phyloP scores from a whole-genome alignment of 2,329 filamentous ascomycete genomes.

The Aureobasidium sp. region DNA sequence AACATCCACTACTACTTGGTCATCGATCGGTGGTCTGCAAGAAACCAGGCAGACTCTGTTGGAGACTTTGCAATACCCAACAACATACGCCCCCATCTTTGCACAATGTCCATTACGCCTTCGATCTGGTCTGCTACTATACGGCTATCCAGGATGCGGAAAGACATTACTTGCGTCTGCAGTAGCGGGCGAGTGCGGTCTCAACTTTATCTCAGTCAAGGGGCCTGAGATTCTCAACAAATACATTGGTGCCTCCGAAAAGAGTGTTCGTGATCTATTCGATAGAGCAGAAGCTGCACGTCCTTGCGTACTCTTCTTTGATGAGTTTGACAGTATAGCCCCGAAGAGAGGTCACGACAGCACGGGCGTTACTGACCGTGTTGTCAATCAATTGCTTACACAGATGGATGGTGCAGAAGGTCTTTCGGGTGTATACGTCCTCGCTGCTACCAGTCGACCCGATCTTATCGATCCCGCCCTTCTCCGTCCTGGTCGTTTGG shows the following conservation, averaged over 20 bases:
- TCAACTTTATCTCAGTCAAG: conserved; percentile 99
- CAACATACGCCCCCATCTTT: conserved; percentile 98
- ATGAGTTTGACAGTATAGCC: conserved; percentile 98
- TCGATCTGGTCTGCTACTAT: conserved; percentile 91
- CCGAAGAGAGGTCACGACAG: conserved; percentile 98
- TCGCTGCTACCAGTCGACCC: conserved; percentile 93
- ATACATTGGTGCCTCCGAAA: conserved; percentile 98
- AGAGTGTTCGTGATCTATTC: conserved; percentile 95
- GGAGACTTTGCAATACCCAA: conserved; percentile 96
- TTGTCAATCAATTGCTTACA: conserved; percentile 97
- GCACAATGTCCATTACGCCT: conserved; percentile 95
- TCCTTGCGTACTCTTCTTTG: conserved; percentile 97
- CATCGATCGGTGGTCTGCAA: conserved; percentile 88
- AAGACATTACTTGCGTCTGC: conserved; percentile 97
- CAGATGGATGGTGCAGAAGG: conserved; percentile 99
- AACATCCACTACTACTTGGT: conserved; percentile 92
- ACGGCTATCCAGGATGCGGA: conserved; percentile 96
- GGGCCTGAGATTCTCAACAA: conserved; percentile 99
- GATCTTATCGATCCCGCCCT: conserved; percentile 97
- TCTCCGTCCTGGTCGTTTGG: conserved; percentile 88
- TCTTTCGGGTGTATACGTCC: conserved; percentile 92
- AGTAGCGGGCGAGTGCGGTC: conserved; percentile 96
- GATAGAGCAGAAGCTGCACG: conserved; percentile 91
- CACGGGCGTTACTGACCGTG: conserved; percentile 97
- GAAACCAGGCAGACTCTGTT: conserved; percentile 92